Evolutionary conservation across 345 rosid genomes (phyloP).

Genomic region (Gossypium anomalum): DNA sequence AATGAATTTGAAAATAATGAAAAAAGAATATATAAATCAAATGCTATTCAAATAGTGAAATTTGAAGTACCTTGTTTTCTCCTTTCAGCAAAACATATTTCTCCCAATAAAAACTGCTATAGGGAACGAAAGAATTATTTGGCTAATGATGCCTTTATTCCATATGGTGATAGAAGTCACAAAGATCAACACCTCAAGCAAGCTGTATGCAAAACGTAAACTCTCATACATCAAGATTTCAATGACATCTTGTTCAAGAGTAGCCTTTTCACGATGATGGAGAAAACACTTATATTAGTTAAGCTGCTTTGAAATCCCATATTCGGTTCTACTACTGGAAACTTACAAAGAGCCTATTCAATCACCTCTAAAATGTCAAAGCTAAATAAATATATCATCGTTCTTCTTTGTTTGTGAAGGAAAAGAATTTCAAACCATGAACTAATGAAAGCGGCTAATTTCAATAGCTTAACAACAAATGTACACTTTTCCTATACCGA

Average conservation of each 20-base stretch:
- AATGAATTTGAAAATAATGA: not conserved
- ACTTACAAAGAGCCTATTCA: not conserved
- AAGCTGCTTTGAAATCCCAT: not conserved
- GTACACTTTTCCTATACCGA: not conserved
- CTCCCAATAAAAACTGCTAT: not conserved
- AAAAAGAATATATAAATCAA: not conserved
- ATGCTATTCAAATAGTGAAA: not conserved
- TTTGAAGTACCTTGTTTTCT: not conserved
- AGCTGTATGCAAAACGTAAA: no score
- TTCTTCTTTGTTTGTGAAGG: not conserved
- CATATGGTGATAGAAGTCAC: no score
- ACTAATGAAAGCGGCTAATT: not conserved
- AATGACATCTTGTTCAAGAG: slow-evolving; percentile 37
- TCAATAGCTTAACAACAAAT: not conserved
- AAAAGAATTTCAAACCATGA: not conserved
- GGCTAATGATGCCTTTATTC: slow-evolving; percentile 24
- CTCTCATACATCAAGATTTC: no score
- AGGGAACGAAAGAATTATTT: not conserved
- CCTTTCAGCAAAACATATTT: slow-evolving; percentile 1
- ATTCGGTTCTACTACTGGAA: not conserved
- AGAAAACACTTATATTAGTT: slow-evolving; percentile 12
- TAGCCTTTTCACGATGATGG: slow-evolving; percentile 63
- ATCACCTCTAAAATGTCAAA: no score
- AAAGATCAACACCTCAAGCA: no score
- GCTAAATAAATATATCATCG: not conserved